Percentiles rank a stretch among this genome's conserved stretches.
These are phyloP conservation scores for Rhododendron mucronatum DNA, from an alignment of 148 eudicot species.

Conservation along the genomic window DNA sequence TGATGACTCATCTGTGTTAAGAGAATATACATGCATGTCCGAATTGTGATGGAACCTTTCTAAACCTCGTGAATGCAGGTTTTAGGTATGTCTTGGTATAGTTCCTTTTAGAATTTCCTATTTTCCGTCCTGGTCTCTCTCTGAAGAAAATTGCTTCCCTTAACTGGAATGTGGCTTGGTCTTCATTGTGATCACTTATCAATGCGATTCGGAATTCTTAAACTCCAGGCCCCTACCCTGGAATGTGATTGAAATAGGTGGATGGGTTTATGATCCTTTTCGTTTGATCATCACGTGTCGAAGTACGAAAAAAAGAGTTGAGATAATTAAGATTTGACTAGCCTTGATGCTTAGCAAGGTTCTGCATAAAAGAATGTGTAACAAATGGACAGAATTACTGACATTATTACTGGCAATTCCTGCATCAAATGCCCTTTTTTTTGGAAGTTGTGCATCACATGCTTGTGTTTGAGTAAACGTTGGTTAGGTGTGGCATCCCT, in stretches of 20 bases:
- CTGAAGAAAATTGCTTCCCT: background rate
- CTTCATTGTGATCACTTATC: background rate
- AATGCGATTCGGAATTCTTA: background rate
- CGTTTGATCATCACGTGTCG: background rate
- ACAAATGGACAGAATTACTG: background rate
- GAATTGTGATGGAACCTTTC: slow-evolving; percentile 1
- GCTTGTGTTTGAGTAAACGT: background rate
- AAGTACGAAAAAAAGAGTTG: background rate
- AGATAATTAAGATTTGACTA: background rate
- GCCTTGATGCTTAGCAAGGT: background rate
- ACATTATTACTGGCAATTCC: background rate
- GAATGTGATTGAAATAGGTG: background rate
- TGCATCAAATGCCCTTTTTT: background rate
- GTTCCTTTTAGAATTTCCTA: background rate
- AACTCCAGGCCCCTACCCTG: background rate
- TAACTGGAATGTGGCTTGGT: background rate
- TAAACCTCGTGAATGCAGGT: background rate
- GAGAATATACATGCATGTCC: background rate
- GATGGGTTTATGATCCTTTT: background rate
- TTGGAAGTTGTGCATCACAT: background rate
- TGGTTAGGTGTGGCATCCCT: background rate
- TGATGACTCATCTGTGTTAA: background rate
- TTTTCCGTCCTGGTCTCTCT: background rate
- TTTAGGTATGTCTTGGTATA: background rate
- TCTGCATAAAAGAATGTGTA: background rate